A percentile compares a stretch with the other conserved stretches of the same genome.
Conservation (phyloP, 2,329 filamentous ascomycete genomes). For the Arthroderma sp. region DNA sequence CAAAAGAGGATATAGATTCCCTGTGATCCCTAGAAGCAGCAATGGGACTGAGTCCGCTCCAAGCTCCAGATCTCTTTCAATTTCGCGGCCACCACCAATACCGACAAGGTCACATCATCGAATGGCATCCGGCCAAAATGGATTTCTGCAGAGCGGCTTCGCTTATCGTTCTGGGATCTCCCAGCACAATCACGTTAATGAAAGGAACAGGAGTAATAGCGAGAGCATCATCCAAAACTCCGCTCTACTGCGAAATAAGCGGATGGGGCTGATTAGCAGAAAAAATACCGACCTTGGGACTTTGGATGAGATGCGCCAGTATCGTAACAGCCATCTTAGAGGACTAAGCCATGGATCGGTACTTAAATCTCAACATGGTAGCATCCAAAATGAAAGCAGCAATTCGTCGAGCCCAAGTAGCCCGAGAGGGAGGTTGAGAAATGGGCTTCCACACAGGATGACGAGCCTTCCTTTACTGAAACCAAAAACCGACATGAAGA, state of each 20-base stretch:
- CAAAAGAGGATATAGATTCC: conserved; percentile 44
- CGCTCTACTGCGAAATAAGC: conserved; percentile 37
- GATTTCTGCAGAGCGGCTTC: conserved; percentile 10
- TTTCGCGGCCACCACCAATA: conserved; percentile 58
- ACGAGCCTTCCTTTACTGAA: conserved; percentile 46
- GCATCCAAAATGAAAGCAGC: conserved; percentile 19
- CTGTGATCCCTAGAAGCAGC: conserved; percentile 40
- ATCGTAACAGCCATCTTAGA: conserved; percentile 42
- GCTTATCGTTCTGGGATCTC: conserved; percentile 51
- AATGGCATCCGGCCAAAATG: conserved; percentile 29
- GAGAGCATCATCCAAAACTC: conserved; percentile 43
- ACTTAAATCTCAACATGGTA: conserved; percentile 26
- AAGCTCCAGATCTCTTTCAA: conserved; percentile 54
- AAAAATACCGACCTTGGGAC: conserved; percentile 43
- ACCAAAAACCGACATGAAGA: conserved; percentile 32
- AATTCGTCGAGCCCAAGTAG: conserved; percentile 34
- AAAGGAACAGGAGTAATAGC: conserved; percentile 47
- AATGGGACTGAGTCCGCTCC: conserved; percentile 52
- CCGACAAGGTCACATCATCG: conserved; percentile 71
- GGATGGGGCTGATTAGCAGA: conserved; percentile 47
- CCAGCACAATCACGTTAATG: conserved; percentile 48
- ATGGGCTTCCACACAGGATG: conserved; percentile 37
- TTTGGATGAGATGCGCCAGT: conserved; percentile 39
- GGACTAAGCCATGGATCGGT: conserved; percentile 46
- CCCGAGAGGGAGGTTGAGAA: conserved; percentile 28